Percentiles rank a stretch among this genome's conserved stretches.
Conservation (phyloP, 306 rosid species). For the Clitoria ternatea region DNA sequence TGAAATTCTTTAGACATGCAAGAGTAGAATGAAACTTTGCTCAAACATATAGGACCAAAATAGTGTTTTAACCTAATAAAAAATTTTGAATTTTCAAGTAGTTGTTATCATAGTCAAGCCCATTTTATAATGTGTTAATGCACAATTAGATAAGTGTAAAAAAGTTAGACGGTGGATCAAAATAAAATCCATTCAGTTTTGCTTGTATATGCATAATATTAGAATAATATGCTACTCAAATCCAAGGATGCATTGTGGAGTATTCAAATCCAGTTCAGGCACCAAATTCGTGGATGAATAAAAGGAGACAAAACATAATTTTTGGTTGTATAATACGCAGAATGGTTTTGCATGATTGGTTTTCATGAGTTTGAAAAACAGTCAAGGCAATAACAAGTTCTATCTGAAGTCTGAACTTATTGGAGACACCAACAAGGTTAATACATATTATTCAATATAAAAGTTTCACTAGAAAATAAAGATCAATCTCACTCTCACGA, state of each 20-base stretch:
- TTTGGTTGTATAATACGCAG: not conserved
- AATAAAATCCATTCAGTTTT: not conserved
- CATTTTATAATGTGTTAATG: not conserved
- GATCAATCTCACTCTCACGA: too few species aligned
- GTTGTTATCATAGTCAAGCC: not conserved
- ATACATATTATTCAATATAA: too few species aligned
- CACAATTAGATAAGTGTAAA: not conserved
- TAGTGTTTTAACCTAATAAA: too few species aligned
- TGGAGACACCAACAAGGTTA: not conserved
- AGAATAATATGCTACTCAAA: not conserved
- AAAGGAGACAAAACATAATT: not conserved
- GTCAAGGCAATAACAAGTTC: not conserved
- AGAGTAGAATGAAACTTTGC: too few species aligned
- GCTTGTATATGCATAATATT: not conserved
- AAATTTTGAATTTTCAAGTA: not conserved
- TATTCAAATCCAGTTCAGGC: not conserved
- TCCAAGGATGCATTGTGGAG: not conserved
- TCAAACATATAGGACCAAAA: too few species aligned
- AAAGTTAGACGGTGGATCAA: not conserved
- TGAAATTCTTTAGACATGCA: too few species aligned
- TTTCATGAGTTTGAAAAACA: not conserved
- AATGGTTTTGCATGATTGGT: not conserved
- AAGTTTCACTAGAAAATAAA: too few species aligned
- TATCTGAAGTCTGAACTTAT: not conserved
- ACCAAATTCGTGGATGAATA: not conserved